Evolutionary conservation across 2,329 filamentous ascomycete genomes (phyloP).

Genomic region (Sporothrix inflata): DNA sequence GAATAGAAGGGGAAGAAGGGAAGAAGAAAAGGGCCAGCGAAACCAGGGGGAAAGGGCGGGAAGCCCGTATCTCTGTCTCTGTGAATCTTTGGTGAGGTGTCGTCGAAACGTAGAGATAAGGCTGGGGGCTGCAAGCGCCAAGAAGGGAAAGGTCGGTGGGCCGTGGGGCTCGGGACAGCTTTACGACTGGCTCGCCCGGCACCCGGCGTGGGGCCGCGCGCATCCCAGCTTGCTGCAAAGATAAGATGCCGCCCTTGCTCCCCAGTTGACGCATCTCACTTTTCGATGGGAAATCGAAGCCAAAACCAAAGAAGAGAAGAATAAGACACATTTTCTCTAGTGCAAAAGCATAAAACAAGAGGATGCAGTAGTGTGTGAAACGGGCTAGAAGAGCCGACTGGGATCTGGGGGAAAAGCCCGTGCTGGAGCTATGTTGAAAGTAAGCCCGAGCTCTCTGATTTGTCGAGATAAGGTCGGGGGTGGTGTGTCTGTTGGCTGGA

Average conservation of each 20-base stretch:
- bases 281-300: not conserved
- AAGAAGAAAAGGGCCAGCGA: not conserved
- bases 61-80: not conserved
- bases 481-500: not conserved
- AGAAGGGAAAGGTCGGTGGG: conserved; percentile 15
- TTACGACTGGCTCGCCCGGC: conserved; percentile 16
- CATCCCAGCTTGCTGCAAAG: not conserved
- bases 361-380: not conserved
- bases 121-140: conserved; percentile 3
- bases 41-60: not conserved
- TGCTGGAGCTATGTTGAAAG: not conserved
- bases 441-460: conserved; percentile 10
- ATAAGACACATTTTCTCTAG: not conserved
- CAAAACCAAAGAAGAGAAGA: too few species aligned
- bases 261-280: not conserved
- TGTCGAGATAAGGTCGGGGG: conserved; percentile 20
- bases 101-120: conserved; percentile 10
- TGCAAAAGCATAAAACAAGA: not conserved
- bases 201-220: conserved; percentile 19
- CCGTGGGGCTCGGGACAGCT: not conserved
- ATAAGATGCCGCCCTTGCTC: conserved; percentile 22
- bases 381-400: not conserved
- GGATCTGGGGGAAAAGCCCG: not conserved
- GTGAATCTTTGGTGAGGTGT: not conserved
- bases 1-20: not conserved